phyloP scores from a whole-genome alignment of 78 protist genomes.

The Dictyostelium discoideum region dicty_2.7 NC_007090.3:2244001-2244500 shows the following conservation, averaged over 20 bases:
- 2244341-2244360: not conserved
- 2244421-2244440: too few relatives aligned
- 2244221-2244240: conserved; percentile 96
- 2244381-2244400: not conserved
- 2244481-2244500: too few relatives aligned
- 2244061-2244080: too few relatives aligned
- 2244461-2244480: too few relatives aligned
- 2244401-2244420: too few relatives aligned
- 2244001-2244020: conserved; percentile 39
- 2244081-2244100: too few relatives aligned
- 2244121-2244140: conserved; percentile 82
- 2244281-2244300: conserved; percentile 94
- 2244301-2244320: conserved; percentile 91
- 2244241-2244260: conserved; percentile 90
- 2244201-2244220: conserved; percentile 89
- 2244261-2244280: conserved; percentile 94
- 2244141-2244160: conserved; percentile 89
- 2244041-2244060: too few relatives aligned
- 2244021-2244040: not conserved
- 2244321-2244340: conserved; percentile 63
- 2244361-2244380: not conserved
- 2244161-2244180: conserved; percentile 83
- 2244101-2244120: conserved; percentile 68
- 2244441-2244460: not conserved
- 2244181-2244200: conserved; percentile 82